Evolutionary conservation across 176 grass and related monocot species (phyloP).

Genomic region (Luzula sylvatica): DNA sequence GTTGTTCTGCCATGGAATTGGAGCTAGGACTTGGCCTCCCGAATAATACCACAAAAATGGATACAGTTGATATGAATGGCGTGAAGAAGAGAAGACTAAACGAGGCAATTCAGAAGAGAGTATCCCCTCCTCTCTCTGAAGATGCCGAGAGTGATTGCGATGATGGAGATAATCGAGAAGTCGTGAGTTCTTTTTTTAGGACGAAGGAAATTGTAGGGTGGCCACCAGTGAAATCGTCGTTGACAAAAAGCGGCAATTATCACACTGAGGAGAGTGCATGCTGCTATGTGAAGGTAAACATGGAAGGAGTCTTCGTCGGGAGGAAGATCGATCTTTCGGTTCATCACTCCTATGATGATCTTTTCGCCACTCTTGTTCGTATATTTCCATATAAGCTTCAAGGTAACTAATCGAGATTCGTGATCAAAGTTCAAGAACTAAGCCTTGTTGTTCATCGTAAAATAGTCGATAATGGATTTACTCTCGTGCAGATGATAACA

Average conservation of each 20-base stretch:
- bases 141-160: conserved; percentile 13
- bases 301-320: conserved; percentile 73
- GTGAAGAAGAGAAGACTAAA: conserved; percentile 28
- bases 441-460: not conserved
- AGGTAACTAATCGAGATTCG: not conserved
- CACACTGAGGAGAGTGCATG: not conserved
- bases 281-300: conserved; percentile 66
- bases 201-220: conserved; percentile 48
- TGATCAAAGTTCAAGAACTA: not conserved
- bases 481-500: conserved; percentile 2
- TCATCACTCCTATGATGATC: conserved; percentile 41
- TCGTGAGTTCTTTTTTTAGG: not conserved
- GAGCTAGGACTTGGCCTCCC: conserved; percentile 55
- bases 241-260: not conserved
- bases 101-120: conserved; percentile 14
- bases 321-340: conserved; percentile 65
- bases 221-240: conserved; percentile 59
- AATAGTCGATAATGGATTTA: not conserved
- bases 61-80: not conserved
- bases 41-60: not conserved
- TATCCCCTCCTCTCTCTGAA: conserved; percentile 32
- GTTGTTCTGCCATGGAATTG: conserved; percentile 39
- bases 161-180: not conserved
- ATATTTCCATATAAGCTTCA: conserved; percentile 51
- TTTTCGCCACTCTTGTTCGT: conserved; percentile 35